Conservation (phyloP, 2,329 filamentous ascomycete genomes). For the Fusarium proliferatum region DNA sequence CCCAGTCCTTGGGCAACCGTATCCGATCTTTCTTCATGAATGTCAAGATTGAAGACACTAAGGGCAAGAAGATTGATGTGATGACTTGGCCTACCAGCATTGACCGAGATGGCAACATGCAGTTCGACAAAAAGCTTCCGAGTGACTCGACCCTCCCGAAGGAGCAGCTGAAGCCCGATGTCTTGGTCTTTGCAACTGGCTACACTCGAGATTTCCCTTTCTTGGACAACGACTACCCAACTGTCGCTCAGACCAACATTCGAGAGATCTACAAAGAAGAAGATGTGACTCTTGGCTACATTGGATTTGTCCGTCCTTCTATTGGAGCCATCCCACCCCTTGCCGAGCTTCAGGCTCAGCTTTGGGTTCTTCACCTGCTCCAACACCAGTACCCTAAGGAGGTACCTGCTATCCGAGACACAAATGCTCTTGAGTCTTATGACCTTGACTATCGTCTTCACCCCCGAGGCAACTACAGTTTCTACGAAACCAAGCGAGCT, state of each 20-base stretch:
- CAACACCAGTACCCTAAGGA: conserved; percentile 42
- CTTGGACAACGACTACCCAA: conserved; percentile 53
- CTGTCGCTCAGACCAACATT: conserved; percentile 60
- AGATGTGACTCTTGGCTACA: conserved; percentile 56
- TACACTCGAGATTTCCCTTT: conserved; percentile 58
- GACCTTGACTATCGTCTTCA: conserved; percentile 57
- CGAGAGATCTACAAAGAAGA: conserved; percentile 62
- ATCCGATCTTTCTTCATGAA: conserved; percentile 54
- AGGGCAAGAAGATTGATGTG: conserved; percentile 56
- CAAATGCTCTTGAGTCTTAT: conserved; percentile 47
- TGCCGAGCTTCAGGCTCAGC: conserved; percentile 60
- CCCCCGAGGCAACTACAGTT: conserved; percentile 47
- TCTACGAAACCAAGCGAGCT: conserved; percentile 52
- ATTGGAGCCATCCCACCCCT: conserved; percentile 61
- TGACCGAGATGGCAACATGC: conserved; percentile 50
- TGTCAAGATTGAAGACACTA: conserved; percentile 52
- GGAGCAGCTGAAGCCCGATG: conserved; percentile 52
- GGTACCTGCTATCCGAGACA: conserved; percentile 24
- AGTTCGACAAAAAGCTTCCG: conserved; percentile 48
- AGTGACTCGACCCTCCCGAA: conserved; percentile 45
- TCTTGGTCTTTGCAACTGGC: conserved; percentile 60
- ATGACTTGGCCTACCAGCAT: conserved; percentile 57
- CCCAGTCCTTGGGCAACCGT: conserved; percentile 47
- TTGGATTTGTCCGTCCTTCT: conserved; percentile 60
- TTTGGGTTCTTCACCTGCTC: conserved; percentile 58